Evolutionary conservation across 2,329 filamentous ascomycete genomes (phyloP).

Genomic region (Nothophoma quercina): DNA sequence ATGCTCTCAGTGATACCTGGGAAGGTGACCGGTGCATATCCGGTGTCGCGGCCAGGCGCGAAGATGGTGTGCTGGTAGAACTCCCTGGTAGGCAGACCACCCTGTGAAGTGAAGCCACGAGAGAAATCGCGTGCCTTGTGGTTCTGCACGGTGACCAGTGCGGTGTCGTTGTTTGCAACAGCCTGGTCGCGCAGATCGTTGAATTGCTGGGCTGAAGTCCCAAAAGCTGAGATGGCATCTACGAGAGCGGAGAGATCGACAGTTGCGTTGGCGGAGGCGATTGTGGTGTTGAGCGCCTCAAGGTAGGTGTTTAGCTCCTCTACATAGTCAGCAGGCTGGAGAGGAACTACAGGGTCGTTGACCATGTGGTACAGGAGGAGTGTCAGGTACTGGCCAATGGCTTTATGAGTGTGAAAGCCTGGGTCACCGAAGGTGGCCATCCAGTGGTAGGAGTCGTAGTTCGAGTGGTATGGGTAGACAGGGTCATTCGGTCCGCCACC

Average conservation of each 20-base stretch:
- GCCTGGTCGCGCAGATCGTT: constrained; percentile 40
- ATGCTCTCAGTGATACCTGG: constrained; percentile 50
- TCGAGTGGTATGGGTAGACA: constrained; percentile 58
- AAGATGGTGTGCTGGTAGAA: constrained; percentile 58
- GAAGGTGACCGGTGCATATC: constrained; percentile 50
- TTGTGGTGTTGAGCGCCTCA: constrained; percentile 40
- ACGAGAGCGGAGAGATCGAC: constrained; percentile 44
- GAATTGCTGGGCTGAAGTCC: constrained; percentile 37
- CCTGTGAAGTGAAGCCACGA: constrained; percentile 55
- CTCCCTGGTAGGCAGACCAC: constrained; percentile 54
- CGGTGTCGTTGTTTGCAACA: constrained; percentile 35
- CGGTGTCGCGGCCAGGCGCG: constrained; percentile 55
- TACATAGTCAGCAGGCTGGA: constrained; percentile 50
- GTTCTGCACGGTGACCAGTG: constrained; percentile 50
- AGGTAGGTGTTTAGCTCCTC: constrained; percentile 49
- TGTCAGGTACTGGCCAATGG: constrained; percentile 57
- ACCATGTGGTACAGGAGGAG: constrained; percentile 54
- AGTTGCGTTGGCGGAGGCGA: constrained; percentile 38
- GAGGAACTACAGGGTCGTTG: constrained; percentile 49
- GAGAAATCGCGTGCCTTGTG: constrained; percentile 56
- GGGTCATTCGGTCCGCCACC: constrained; percentile 49
- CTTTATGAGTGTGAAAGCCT: constrained; percentile 58
- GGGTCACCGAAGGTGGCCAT: constrained; percentile 61
- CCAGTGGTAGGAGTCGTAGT: constrained; percentile 60
- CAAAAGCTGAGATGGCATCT: constrained; percentile 49